Evolutionary conservation across 139 green algal genomes (phyloP), one percentile per base, ranked within the genome.

Genomic region (Haematococcus sp.): DNA sequence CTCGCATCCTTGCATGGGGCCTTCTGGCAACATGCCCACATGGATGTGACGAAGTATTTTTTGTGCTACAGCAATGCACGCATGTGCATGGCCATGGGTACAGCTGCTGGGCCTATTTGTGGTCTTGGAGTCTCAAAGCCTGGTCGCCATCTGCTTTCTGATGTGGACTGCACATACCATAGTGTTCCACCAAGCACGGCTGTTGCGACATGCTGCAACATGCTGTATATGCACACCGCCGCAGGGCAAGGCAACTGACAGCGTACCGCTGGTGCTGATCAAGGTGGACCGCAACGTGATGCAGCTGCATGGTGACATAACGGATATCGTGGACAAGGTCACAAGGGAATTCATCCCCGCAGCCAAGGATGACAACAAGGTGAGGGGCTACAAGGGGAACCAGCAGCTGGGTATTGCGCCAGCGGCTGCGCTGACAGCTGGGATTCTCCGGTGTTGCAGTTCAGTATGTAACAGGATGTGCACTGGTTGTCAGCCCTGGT

Each of bases 361-460:
- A 3, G 76, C 83, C 58, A 86, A 88, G 63, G 88, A 94, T 35
- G 87, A 94, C 72, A 91, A 83, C 52, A 75, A 81, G 74, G 70
- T 74, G 68, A 65, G 22, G 33, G n/a, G 59, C 40, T 49, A 7
- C 7, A 49, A 49, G 11, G 40, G 11, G 40, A 7, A 19, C 7
- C 40, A 49, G 22, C 64, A 7, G 64, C 64, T 7, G 23, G 17
- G 64, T 3, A 28, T 64, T 35, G 52, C 15, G 56, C 23, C n/a
- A 33, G 51, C 56, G 56, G 13, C n/a, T n/a, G n/a, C n/a, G n/a
- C n/a, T n/a, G n/a, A n/a, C n/a, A n/a, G n/a, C n/a, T n/a, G n/a
- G n/a, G n/a, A n/a, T n/a, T n/a, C n/a, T n/a, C 67, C 67, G 55
- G 63, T 56, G 28, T 5, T 75, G 49, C 68, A 74, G n/a, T n/a